Evolutionary conservation across 345 rosid genomes (phyloP), one percentile per base, ranked within the genome.

Genomic region (Populus alba): DNA sequence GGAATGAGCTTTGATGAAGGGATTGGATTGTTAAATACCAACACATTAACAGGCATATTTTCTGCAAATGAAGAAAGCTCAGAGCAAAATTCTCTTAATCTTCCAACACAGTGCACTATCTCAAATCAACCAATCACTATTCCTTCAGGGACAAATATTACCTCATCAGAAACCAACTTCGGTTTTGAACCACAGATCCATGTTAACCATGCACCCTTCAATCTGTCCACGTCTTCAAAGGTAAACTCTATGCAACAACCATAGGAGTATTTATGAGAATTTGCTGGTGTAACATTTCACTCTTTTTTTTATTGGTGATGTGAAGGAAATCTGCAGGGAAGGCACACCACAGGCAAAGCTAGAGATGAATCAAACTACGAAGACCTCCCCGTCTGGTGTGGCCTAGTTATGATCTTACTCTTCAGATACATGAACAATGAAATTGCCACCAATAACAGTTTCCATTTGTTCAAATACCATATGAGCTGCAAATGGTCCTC

Each of bases 241-340:
- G 92, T 87, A 83, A 69, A 72, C 29, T 81, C 37, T 61, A 7
- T 11, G 57, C 65, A 17, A 65, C 61, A 79, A 23, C 22, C 72
- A 8, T 71, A 12, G 27, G 39, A 37, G 39, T 74, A 73, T 83
- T 57, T 38, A 6, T 65, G 22, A 7, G 35, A 72, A 57, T 29
- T 65, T 49, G 39, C 68, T 62, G 38, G 72, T 71, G 69, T 74
- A 80, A 61, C n/a, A 59, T 23, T 39, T 43, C 38, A 81, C 45
- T n/a, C 27, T 1, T 3, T 33, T 33, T 6, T 7, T 66, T 4
- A n/a, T 9, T 75, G 74, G 62, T 70, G 13, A 45, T 62, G 45
- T 87, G 83, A 80, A 89, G 90, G 89, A 81, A 67, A 79, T 83
- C 45, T 81, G 80, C 37, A 75, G 85, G 72, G 90, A 82, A 49